Conservation (phyloP, 1,284 basidiomycete species). For the Erythrobasidium hasegawianum region DNA sequence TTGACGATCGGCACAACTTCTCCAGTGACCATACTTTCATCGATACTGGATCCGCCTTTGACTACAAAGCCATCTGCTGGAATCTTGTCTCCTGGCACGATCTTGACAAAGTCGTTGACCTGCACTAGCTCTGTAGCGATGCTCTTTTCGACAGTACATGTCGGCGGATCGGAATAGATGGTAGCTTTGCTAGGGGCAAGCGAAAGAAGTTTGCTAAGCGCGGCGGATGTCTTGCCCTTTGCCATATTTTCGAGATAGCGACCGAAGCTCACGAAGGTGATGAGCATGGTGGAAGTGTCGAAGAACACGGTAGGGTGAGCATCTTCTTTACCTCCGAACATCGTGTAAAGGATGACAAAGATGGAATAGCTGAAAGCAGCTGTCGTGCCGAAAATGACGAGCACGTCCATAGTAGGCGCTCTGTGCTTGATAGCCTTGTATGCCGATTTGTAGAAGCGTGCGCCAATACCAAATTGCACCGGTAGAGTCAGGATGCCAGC, state of each 20-base stretch:
- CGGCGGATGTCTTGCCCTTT: conserved; percentile 94
- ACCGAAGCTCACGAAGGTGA: conserved; percentile 94
- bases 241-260: conserved; percentile 94
- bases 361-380: conserved; percentile 90
- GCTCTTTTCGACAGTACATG: conserved; percentile 76
- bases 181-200: conserved; percentile 91
- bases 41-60: conserved; percentile 77
- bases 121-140: conserved; percentile 93
- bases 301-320: conserved; percentile 89
- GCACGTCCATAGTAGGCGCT: conserved; percentile 83
- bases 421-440: conserved; percentile 87
- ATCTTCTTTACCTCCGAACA: conserved; percentile 53
- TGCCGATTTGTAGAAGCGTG: conserved; percentile 80
- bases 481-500: conserved; percentile 80
- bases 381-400: conserved; percentile 91
- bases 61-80: conserved; percentile 91
- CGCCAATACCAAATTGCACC: conserved; percentile 87
- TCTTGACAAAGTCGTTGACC: conserved; percentile 86
- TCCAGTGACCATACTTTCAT: conserved; percentile 96
- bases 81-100: conserved; percentile 94
- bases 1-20: conserved; percentile 90
- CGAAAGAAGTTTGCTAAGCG: conserved; percentile 91
- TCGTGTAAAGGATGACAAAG: conserved; percentile 63
- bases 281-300: conserved; percentile 97
- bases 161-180: conserved; percentile 79